Conservation (phyloP, 257 asterid species). For the Solanum tacnaense region DNA sequence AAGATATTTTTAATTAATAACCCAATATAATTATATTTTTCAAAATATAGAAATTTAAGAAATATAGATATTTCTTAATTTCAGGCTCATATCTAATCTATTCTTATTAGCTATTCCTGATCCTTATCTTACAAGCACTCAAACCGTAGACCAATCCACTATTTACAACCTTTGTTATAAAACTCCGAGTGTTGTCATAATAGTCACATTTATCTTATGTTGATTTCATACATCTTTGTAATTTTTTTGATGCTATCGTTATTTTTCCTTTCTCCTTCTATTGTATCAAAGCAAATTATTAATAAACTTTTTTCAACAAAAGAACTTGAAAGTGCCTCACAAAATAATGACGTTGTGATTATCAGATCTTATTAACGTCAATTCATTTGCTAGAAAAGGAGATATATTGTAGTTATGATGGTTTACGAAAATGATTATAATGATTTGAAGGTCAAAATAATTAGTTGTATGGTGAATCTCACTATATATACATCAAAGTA, state of each 20-base stretch:
- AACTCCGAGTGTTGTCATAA: background rate
- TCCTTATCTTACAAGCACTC: background rate
- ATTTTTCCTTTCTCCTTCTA: background rate
- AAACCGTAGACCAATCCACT: accelerated
- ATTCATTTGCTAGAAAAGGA: background rate
- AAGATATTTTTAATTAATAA: background rate
- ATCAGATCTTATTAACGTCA: background rate
- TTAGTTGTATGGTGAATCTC: background rate
- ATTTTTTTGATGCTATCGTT: background rate
- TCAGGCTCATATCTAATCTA: background rate
- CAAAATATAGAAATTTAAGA: background rate
- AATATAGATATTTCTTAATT: background rate
- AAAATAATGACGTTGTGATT: background rate
- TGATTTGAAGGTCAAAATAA: background rate
- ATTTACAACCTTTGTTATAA: too few relatives aligned
- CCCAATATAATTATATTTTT: background rate
- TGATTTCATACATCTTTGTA: background rate
- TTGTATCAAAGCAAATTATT: background rate
- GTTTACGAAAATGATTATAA: background rate
- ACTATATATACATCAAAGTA: background rate
- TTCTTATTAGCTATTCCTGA: background rate
- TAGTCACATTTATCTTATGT: too few relatives aligned
- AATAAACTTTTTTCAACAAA: background rate
- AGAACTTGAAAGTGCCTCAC: background rate
- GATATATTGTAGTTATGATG: background rate